Percentiles rank a stretch among this genome's conserved stretches.
phyloP scores from a whole-genome alignment of 2,329 filamentous ascomycete species.

The Fusarium sp. region DNA sequence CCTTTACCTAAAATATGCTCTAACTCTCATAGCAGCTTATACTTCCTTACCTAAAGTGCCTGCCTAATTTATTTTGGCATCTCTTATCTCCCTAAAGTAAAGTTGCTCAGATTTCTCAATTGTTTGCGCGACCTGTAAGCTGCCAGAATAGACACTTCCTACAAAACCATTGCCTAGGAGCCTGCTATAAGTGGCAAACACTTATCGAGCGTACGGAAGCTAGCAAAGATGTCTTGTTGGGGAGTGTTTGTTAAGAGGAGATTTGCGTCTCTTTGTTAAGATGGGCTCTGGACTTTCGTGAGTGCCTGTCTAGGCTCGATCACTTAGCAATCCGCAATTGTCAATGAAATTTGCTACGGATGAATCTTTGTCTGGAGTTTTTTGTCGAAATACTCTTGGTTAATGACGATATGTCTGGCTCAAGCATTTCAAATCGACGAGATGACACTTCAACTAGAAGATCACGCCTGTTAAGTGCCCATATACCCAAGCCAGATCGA shows the following conservation, averaged over 20 bases:
- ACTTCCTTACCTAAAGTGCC: no score
- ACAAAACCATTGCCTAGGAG: not conserved
- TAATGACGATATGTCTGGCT: not conserved
- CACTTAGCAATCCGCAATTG: not conserved
- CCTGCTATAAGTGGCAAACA: not conserved
- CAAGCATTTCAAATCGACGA: not conserved
- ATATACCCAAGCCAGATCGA: no score
- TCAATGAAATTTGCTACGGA: not conserved
- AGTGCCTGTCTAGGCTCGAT: not conserved
- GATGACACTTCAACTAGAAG: no score
- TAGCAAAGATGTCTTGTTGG: not conserved
- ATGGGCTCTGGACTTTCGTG: not conserved
- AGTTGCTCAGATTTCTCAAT: no score
- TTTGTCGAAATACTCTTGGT: not conserved
- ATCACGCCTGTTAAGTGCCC: no score
- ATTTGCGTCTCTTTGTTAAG: not conserved
- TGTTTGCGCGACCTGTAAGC: not conserved
- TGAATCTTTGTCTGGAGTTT: not conserved
- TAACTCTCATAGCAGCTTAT: no score
- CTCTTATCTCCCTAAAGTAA: no score
- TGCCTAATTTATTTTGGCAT: no score
- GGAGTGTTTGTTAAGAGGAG: not conserved
- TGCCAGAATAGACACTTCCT: not conserved
- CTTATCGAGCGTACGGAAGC: not conserved
- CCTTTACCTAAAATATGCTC: no score